Base-by-base conservation (phyloP, 805 yeast genomes). In the Schizosaccharomyces japonicus region DNA sequence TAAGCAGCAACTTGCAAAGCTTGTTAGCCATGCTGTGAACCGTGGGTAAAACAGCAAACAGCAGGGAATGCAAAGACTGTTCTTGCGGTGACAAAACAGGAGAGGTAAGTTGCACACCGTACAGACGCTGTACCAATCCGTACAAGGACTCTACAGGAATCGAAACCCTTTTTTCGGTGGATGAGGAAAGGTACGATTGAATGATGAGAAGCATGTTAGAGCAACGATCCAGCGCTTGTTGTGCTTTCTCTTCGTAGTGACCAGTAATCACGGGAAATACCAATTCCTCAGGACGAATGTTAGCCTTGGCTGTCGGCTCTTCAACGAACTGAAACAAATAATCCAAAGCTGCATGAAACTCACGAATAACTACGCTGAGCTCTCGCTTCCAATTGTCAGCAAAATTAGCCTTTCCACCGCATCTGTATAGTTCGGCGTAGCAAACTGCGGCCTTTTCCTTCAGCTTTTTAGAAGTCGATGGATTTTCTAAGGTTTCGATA, bases 341-440 rank as follows among this genome's bases (percentile, higher is more conserved):
- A 42, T 42, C 29, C n/a, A 42, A 29, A n/a, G 46, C 23, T 15
- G 26, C 32, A 27, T 42, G 46, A n/a, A 15, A 27, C 17, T 42
- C 46, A 11, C 27, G 21, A 10, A 42, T 15, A 1, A 27, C 15
- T 23, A 7, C 17, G 5, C 21, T 15, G 17, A 25, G 17, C 4
- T 21, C 32, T 21, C 26, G n/a, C 17, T 29, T 42, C 46, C 46
- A 42, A n/a, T 26, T 10, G 33, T 42, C 46, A 3, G 30, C 28
- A 42, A 29, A 27, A 15, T 29, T 29, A 3, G 23, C 33, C 27
- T 42, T 42, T 13, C 33, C 33, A 8, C 7, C 31, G n/a, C 46
- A 42, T 27, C 31, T 29, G n/a, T 42, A 42, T 13, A 42, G 21
- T 13, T 29, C 21, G 5, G 46, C 46, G 15, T 27, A 42, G 21